phyloP scores from a whole-genome alignment of 2,329 filamentous ascomycete species.

The Diaporthe citri region DNA sequence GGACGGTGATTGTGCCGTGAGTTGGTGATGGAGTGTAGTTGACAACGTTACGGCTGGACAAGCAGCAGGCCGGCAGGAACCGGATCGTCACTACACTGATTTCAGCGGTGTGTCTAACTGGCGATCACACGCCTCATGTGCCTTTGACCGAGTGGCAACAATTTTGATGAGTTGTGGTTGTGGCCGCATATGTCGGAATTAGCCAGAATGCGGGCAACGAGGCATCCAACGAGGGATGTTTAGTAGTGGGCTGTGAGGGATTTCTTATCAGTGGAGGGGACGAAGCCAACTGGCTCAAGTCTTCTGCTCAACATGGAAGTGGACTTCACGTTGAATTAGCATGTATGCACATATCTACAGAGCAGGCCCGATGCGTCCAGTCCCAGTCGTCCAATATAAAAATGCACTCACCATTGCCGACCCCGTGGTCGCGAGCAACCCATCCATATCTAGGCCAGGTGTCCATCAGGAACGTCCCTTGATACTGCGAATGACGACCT shows the following conservation, averaged over 20 bases:
- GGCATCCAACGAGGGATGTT: neutral
- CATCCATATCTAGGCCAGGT: neutral
- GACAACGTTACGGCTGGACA: neutral
- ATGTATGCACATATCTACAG: conserved; percentile 23
- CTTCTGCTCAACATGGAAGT: neutral
- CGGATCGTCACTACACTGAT: neutral
- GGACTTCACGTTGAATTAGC: conserved; percentile 15
- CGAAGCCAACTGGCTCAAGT: conserved; percentile 10
- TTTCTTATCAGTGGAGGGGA: neutral
- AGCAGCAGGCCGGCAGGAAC: neutral
- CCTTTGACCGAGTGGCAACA: conserved; percentile 21
- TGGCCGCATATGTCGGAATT: neutral
- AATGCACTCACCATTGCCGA: conserved; percentile 24
- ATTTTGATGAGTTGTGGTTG: neutral
- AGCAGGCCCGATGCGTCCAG: neutral
- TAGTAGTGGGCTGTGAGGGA: neutral
- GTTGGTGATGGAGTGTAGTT: neutral
- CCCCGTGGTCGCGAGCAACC: neutral
- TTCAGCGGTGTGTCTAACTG: neutral
- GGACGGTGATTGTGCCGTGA: neutral
- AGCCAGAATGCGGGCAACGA: conserved; percentile 19
- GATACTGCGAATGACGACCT: conserved; percentile 79
- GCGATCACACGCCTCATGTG: neutral
- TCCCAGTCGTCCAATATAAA: conserved; percentile 7
- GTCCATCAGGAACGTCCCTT: conserved; percentile 52